Evolutionary conservation across 2,329 filamentous ascomycete species (phyloP).

Genomic region (Rugonectria rugulosa): DNA sequence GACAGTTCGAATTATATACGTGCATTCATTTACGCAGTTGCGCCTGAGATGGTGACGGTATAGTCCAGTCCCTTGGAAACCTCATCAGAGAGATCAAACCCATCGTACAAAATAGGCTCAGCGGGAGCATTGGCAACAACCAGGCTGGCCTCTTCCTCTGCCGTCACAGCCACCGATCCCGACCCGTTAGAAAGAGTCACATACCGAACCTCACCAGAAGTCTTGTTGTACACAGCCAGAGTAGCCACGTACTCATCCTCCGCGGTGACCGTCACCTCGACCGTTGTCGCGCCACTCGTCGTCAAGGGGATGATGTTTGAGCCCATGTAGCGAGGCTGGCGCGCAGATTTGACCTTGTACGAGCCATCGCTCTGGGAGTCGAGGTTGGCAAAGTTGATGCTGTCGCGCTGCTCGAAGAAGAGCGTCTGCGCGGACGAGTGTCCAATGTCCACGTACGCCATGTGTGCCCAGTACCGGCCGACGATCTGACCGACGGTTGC

Average conservation of each 20-base stretch:
- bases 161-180: slow-evolving; percentile 43
- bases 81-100: slow-evolving; percentile 47
- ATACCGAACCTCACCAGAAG: slow-evolving; percentile 43
- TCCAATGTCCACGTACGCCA: slow-evolving; percentile 61
- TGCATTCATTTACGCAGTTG: slow-evolving; percentile 31
- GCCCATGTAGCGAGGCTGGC: slow-evolving; percentile 57
- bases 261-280: slow-evolving; percentile 46
- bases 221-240: slow-evolving; percentile 46
- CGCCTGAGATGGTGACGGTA: slow-evolving; percentile 44
- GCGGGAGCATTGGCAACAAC: slow-evolving; percentile 58
- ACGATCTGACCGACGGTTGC: slow-evolving; percentile 51
- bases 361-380: slow-evolving; percentile 45
- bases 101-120: slow-evolving; percentile 52
- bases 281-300: slow-evolving; percentile 39
- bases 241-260: slow-evolving; percentile 49
- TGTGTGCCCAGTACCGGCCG: slow-evolving; percentile 59
- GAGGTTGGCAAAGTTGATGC: slow-evolving; percentile 53
- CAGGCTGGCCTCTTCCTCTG: slow-evolving; percentile 53
- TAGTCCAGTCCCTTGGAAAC: slow-evolving; percentile 50
- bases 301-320: slow-evolving; percentile 57
- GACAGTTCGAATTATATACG: no score
- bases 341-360: slow-evolving; percentile 52
- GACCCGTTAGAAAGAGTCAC: slow-evolving; percentile 44
- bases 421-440: slow-evolving; percentile 49
- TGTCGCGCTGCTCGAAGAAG: slow-evolving; percentile 46